Evolutionary conservation across 345 rosid genomes (phyloP).

Genomic region (Melaleuca alternifolia): DNA sequence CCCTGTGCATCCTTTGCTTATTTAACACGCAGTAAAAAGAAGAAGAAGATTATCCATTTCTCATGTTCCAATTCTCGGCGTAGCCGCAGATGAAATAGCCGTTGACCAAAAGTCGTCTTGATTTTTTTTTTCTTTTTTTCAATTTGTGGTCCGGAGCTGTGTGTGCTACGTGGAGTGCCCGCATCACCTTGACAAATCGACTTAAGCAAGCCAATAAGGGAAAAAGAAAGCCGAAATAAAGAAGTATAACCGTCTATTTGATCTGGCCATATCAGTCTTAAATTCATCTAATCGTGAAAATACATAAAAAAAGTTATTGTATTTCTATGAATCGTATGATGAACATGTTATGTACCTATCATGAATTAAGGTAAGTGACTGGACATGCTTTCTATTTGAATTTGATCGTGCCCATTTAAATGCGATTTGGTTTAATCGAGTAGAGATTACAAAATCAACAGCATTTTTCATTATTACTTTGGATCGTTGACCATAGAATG

Average conservation of each 20-base stretch:
- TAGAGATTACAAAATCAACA: rapidly evolving
- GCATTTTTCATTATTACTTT: rapidly evolving
- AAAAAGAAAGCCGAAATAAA: rapidly evolving
- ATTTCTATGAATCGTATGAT: neutral
- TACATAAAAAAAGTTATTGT: neutral
- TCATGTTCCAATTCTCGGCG: neutral
- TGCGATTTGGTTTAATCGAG: neutral
- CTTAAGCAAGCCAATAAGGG: neutral
- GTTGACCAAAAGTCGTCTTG: neutral
- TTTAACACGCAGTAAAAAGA: neutral
- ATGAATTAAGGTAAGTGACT: neutral
- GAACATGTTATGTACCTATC: neutral
- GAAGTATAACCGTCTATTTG: neutral
- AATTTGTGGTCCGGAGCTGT: neutral
- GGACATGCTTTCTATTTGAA: rapidly evolving
- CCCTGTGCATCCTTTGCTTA: neutral
- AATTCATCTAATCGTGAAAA: neutral
- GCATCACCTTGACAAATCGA: neutral
- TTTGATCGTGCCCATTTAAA: neutral
- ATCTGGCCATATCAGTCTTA: neutral
- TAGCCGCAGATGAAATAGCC: neutral
- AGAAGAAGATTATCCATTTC: neutral
- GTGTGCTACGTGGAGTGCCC: neutral
- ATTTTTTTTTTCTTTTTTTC: neutral
- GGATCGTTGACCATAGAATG: neutral